Evolutionary conservation across 345 rosid species (phyloP), one percentile per base, ranked within the genome.

Genomic region (Dimocarpus longan): DNA sequence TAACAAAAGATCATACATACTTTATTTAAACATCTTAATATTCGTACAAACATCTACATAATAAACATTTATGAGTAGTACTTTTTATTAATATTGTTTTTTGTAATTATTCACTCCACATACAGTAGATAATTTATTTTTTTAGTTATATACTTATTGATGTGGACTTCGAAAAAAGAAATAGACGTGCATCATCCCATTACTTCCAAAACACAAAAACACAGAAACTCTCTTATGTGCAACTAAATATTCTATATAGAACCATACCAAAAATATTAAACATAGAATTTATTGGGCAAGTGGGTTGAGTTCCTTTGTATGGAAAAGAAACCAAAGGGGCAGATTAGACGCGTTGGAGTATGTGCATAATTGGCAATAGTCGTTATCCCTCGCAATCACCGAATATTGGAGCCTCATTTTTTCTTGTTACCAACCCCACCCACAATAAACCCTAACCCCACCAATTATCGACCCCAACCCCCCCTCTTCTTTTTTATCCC

Each of bases 351-450:
- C 8, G 6, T 76, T 54, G 71, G 5, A n/a, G 8, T 11, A 50
- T 10, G 64, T 48, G 50, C 21, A 50, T 50, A 19, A 67, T 48
- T 37, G 3, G 63, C 15, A 68, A 8, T 77, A 5, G 83, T 79
- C 84, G 22, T 64, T 77, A 39, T 85, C 86, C 71, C 43, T 68
- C 3, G 24, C 63, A 28, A 75, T 32, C 63, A 19, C 46, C 39
- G 56, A 81, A n/a, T n/a, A n/a, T 84, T 50, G 28, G 70, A 76
- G 76, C 84, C 84, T 44, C 52, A 59, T 65, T 72, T 77, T 86
- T 82, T 76, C 80, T 64, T 15, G 37, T 2, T 32, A 79, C 82
- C 88, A 66, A 82, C 84, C 87, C 77, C 84, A 87, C 82, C 85
- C 82, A 75, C 76, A 80, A 73, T 74, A 74, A 73, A 28, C 37